Percentiles rank a stretch among this genome's conserved stretches.
These are phyloP conservation scores for Pichia norvegensis DNA, from an alignment of 1,139 yeast genomes.

Conservation along the genomic window DNA sequence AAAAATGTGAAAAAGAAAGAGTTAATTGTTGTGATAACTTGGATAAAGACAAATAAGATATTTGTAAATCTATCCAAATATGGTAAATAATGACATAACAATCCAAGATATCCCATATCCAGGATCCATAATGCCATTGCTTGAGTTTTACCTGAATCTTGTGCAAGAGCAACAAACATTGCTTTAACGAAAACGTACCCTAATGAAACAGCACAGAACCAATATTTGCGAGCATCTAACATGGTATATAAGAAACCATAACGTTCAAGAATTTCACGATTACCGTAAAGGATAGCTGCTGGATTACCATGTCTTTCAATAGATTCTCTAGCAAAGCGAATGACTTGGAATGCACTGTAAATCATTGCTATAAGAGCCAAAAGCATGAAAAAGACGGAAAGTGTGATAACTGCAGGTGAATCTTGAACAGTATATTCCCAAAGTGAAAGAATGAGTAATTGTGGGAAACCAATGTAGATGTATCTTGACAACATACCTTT, in stretches of 20 bases:
- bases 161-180: constrained; percentile 61
- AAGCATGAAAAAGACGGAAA: constrained; percentile 56
- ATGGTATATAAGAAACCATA: constrained; percentile 79
- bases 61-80: constrained; percentile 69
- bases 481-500: constrained; percentile 67
- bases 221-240: constrained; percentile 66
- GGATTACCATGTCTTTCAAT: constrained; percentile 53
- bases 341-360: constrained; percentile 55
- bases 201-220: constrained; percentile 62
- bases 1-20: constrained; percentile 69
- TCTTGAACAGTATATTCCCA: constrained; percentile 70
- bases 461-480: constrained; percentile 69
- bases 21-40: constrained; percentile 57
- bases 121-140: constrained; percentile 56
- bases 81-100: constrained; percentile 52
- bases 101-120: constrained; percentile 55
- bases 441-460: constrained; percentile 56
- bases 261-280: constrained; percentile 52
- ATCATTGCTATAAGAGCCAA: constrained; percentile 47
- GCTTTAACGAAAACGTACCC: constrained; percentile 51
- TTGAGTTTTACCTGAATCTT: constrained; percentile 62
- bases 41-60: constrained; percentile 53
- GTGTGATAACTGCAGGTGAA: constrained; percentile 67
- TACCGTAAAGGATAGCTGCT: constrained; percentile 72
- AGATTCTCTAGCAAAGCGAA: constrained; percentile 49